phyloP scores from a whole-genome alignment of 768 basidiomycete genomes.

The Mycena chlorophos region DNA sequence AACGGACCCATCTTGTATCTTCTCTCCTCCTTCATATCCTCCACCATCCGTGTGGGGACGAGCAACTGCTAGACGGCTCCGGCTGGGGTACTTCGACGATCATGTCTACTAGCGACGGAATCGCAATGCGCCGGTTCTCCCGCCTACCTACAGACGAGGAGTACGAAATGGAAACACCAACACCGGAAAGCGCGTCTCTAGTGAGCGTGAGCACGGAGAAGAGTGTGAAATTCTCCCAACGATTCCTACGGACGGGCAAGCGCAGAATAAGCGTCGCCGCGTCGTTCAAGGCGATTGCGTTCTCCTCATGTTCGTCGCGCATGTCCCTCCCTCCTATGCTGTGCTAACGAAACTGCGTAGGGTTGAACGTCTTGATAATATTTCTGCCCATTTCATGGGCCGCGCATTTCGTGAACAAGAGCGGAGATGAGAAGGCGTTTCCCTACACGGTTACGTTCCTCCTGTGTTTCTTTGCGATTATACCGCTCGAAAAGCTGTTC shows the following conservation, averaged over 20 bases:
- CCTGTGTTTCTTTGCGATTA: constrained; percentile 61
- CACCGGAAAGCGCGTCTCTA: no score
- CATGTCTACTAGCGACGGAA: no score
- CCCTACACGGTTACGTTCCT: constrained; percentile 10
- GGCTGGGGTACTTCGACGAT: no score
- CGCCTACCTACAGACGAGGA: no score
- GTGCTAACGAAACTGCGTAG: constrained; percentile 30
- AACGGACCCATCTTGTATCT: no score
- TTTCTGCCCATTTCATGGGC: constrained; percentile 64
- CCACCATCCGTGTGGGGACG: no score
- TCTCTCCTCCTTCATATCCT: no score
- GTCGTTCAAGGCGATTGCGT: constrained; percentile 46
- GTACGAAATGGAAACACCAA: no score
- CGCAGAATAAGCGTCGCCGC: constrained; percentile 41
- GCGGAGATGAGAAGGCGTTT: not conserved
- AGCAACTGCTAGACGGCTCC: no score
- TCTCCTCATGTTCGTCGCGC: constrained; percentile 52
- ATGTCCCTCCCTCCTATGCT: not conserved
- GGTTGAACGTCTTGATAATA: constrained; percentile 58
- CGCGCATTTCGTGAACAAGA: constrained; percentile 43
- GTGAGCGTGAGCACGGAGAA: no score
- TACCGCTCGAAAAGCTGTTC: constrained; percentile 65
- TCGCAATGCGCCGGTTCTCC: no score
- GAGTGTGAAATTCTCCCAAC: constrained; percentile 37
- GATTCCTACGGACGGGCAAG: constrained; percentile 50